Conservation (phyloP, 2,329 filamentous ascomycete genomes). For the Alternaria consortialis region DNA sequence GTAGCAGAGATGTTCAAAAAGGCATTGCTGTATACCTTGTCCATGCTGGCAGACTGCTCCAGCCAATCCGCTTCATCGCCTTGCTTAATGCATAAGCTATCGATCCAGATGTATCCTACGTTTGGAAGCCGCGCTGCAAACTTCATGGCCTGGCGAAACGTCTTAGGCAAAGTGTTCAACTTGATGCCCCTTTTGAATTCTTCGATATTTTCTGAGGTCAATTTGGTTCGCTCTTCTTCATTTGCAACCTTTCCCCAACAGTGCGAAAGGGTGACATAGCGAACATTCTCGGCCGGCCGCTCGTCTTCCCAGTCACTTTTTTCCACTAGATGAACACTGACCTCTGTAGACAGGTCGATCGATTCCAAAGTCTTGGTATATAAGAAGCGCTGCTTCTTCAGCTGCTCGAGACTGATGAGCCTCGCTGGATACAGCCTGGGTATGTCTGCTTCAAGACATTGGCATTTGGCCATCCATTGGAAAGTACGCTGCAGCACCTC, state of each 20-base stretch:
- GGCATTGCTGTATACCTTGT: not conserved
- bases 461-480: not conserved
- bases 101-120: not conserved
- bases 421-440: not conserved
- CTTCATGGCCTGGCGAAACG: not conserved
- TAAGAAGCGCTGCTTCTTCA: not conserved
- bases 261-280: not conserved
- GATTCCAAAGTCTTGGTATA: not conserved
- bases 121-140: not conserved
- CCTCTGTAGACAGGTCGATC: not conserved
- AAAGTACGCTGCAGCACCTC: not conserved
- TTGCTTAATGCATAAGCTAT: not conserved
- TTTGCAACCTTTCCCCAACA: not conserved
- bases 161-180: not conserved
- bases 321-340: not conserved
- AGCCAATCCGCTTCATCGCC: not conserved
- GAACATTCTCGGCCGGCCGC: too few relatives aligned
- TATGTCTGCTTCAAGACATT: not conserved
- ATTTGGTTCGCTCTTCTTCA: not conserved
- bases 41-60: not conserved
- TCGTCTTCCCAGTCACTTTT: not conserved
- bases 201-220: not conserved
- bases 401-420: not conserved
- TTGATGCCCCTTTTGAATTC: not conserved
- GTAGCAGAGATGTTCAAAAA: not conserved